Evolutionary conservation across 805 yeast species (phyloP).

Genomic region (Starmerella sp.): DNA sequence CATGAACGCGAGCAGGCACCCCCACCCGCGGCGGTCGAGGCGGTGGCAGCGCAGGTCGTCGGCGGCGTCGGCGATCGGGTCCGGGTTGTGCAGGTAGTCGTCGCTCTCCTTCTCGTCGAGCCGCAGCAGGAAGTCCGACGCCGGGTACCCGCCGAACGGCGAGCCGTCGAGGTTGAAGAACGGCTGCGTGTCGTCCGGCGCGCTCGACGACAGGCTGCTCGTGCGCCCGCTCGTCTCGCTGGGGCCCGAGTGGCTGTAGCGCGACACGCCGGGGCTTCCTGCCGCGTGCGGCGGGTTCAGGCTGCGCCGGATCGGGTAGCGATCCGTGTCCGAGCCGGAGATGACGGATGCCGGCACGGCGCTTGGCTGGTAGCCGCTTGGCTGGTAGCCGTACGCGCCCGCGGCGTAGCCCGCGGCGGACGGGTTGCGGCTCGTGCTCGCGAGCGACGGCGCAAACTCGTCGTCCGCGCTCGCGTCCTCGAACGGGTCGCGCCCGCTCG

Average conservation of each 20-base stretch:
- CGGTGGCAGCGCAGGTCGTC: slow-evolving; percentile 40
- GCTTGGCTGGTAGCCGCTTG: neutral
- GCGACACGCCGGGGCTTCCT: slow-evolving; percentile 11
- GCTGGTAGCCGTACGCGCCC: neutral
- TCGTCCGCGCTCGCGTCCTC: slow-evolving; percentile 11
- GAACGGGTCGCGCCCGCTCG: slow-evolving; percentile 24
- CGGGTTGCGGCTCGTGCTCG: slow-evolving; percentile 1
- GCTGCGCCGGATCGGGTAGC: slow-evolving; percentile 28
- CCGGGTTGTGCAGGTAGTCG: slow-evolving; percentile 92
- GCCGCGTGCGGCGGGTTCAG: slow-evolving; percentile 9
- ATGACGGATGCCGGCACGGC: slow-evolving; percentile 13
- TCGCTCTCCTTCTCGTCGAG: slow-evolving; percentile 91
- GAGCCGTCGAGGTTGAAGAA: slow-evolving; percentile 31
- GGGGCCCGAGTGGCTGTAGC: slow-evolving; percentile 11
- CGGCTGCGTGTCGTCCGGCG: slow-evolving; percentile 21
- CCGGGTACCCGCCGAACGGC: slow-evolving; percentile 97
- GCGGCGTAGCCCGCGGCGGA: slow-evolving; percentile 4
- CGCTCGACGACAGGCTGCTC: slow-evolving; percentile 8
- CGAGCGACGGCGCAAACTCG: neutral
- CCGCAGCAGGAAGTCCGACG: slow-evolving; percentile 75
- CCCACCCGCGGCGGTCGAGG: slow-evolving; percentile 31
- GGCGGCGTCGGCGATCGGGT: slow-evolving; percentile 82
- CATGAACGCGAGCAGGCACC: slow-evolving; percentile 33
- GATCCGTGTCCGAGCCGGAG: slow-evolving; percentile 26
- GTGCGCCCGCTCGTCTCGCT: slow-evolving; percentile 12